phyloP scores from a whole-genome alignment of 345 rosid genomes.

The Stellera chamaejasme region DNA sequence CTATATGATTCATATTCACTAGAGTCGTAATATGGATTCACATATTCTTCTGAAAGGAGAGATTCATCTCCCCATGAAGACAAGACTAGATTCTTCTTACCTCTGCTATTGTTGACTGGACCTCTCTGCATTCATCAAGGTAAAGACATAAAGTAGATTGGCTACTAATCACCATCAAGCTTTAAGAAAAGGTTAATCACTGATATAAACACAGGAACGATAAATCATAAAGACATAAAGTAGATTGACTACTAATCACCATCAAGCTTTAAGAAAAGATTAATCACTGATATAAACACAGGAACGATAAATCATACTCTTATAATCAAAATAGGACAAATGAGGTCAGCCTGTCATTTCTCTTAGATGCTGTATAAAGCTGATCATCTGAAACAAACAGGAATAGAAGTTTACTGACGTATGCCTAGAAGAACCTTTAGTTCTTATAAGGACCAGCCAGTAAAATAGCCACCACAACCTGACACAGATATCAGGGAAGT shows the following conservation, averaged over 20 bases:
- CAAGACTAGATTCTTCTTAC: conserved; percentile 87
- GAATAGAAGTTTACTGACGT: too few species aligned
- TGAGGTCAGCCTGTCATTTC: too few species aligned
- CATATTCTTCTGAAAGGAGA: conserved; percentile 55
- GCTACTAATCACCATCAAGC: background rate
- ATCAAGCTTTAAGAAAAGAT: background rate
- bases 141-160: too few species aligned
- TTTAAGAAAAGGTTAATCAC: background rate
- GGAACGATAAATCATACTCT: too few species aligned
- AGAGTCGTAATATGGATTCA: conserved; percentile 60
- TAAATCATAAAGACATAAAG: too few species aligned
- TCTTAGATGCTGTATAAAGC: too few species aligned
- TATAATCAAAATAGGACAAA: too few species aligned
- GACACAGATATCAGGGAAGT: too few species aligned
- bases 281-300: background rate
- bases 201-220: background rate
- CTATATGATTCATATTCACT: conserved; percentile 51
- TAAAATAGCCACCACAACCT: too few species aligned
- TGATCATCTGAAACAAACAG: too few species aligned
- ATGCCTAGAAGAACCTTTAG: too few species aligned
- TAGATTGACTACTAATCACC: background rate
- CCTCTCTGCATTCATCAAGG: conserved; percentile 41
- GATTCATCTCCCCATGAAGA: conserved; percentile 93
- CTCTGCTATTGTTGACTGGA: conserved; percentile 63
- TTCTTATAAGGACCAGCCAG: too few species aligned